Evolutionary conservation across 2,329 filamentous ascomycete genomes (phyloP).

Genomic region (Emergomyces orientalis): DNA sequence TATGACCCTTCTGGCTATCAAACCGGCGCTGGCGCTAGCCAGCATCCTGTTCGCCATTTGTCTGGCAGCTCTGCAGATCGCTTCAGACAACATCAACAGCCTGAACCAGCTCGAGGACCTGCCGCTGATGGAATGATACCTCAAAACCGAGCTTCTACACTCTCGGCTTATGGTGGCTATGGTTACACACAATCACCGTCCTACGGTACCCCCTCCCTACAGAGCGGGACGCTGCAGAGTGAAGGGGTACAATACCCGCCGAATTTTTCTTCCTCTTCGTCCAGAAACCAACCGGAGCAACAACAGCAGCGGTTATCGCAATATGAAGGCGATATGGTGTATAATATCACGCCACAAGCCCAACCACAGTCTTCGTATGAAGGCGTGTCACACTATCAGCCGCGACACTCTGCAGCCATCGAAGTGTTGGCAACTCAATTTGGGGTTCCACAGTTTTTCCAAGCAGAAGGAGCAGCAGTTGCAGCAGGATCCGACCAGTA

Average conservation of each 20-base stretch:
- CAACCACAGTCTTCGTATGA: slow-evolving; percentile 60
- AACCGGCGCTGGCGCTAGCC: slow-evolving; percentile 33
- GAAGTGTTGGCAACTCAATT: slow-evolving; percentile 64
- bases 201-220: slow-evolving; percentile 46
- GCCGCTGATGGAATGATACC: slow-evolving; percentile 24
- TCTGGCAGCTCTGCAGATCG: slow-evolving; percentile 41
- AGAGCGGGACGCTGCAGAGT: slow-evolving; percentile 38
- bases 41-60: slow-evolving; percentile 45
- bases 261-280: slow-evolving; percentile 51
- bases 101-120: slow-evolving; percentile 25
- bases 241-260: slow-evolving; percentile 56
- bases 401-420: slow-evolving; percentile 66
- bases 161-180: slow-evolving; percentile 41
- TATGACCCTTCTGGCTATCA: slow-evolving; percentile 61
- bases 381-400: slow-evolving; percentile 62
- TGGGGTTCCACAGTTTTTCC: slow-evolving; percentile 66
- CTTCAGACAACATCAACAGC: slow-evolving; percentile 27
- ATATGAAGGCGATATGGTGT: slow-evolving; percentile 63
- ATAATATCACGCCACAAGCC: slow-evolving; percentile 60
- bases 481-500: slow-evolving; percentile 52
- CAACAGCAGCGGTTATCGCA: slow-evolving; percentile 40
- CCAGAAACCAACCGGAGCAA: slow-evolving; percentile 42
- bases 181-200: slow-evolving; percentile 47
- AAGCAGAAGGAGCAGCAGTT: slow-evolving; percentile 54
- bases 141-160: slow-evolving; percentile 28